Percentiles rank a stretch among this genome's conserved stretches.
phyloP scores from a whole-genome alignment of 2,329 filamentous ascomycete genomes.

The Stachybotrys echinatus region DNA sequence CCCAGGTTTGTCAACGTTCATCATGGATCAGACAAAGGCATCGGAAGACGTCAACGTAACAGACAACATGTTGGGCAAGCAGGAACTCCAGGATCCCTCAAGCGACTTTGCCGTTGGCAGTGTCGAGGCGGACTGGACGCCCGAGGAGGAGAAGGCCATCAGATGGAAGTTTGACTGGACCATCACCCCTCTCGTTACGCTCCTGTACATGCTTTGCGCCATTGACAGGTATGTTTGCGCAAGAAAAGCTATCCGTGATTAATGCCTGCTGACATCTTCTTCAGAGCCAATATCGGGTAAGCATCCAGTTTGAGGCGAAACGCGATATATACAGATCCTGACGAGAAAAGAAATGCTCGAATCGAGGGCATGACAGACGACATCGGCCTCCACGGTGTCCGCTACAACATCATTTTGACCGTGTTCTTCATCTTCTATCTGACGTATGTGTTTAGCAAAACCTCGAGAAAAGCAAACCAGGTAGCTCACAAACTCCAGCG shows the following conservation, averaged over 20 bases:
- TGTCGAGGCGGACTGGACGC: conserved; percentile 31
- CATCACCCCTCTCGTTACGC: conserved; percentile 45
- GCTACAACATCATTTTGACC: conserved; percentile 52
- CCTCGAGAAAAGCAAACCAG: background rate
- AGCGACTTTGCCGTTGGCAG: background rate
- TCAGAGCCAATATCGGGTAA: conserved; percentile 16
- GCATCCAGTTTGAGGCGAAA: conserved; percentile 9
- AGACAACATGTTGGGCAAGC: background rate
- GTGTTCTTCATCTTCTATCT: conserved; percentile 55
- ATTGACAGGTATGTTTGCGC: conserved; percentile 2
- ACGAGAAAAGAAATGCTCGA: conserved; percentile 39
- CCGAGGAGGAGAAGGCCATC: conserved; percentile 41
- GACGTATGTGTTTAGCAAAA: conserved; percentile 2
- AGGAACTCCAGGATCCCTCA: background rate
- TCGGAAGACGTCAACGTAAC: background rate
- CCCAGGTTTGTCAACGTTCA: background rate
- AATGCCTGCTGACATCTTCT: background rate
- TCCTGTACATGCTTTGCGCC: conserved; percentile 47
- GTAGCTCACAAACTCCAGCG: conserved; percentile 15
- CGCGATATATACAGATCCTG: background rate
- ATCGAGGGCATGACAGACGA: conserved; percentile 48
- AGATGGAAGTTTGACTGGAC: conserved; percentile 48
- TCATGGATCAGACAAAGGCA: background rate
- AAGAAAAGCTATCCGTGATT: background rate
- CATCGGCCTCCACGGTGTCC: conserved; percentile 38